Evolutionary conservation across 2,329 filamentous ascomycete genomes (phyloP), one percentile per base, ranked within the genome.

Genomic region (Alternaria incomplexa): DNA sequence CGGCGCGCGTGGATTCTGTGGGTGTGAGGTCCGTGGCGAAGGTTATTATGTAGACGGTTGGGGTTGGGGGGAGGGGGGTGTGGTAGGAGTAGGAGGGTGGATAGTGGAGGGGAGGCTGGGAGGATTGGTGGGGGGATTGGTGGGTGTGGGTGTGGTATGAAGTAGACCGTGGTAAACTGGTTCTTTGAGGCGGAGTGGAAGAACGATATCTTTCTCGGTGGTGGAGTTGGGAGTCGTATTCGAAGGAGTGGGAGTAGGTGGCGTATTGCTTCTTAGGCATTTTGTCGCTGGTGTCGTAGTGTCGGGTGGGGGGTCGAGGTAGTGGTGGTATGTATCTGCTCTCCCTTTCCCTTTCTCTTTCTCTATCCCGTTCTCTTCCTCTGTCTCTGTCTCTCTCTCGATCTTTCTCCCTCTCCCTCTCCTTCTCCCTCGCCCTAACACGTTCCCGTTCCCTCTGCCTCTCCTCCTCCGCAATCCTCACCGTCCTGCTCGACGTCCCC

Each of bases 11-110:
- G 15, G 44, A 17, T 11, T 62, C 44, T 9, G 23, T 47, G 8
- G 48, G 62, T 8, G 56, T 57, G 28, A 60, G 61, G 9, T 64
- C 48, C 4, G 61, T 60, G 36, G 67, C 62, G 62, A 70, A 77
- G 32, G 69, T 71, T 17, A 75, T 25, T 20, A 77, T 68, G 62
- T 75, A 72, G 43, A 77, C 58, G 10, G 70, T 74, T 43, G 73
- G 73, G 6, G 48, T 48, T 50, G 20, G 12, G 15, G n/a, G 44
- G 25, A 17, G 43, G 13, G 26, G 32, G 9, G 32, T n/a, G 32
- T 36, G 32, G 15, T 9, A n/a, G 32, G 32, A 9, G 32, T 25
- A 25, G 6, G 23, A 25, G 23, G 23, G 23, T 25, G 32, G 32
- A n/a, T 36, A 13, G 15, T 36, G 15, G 32, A 36, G 32, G 32